A percentile compares a stretch with the other conserved stretches of the same genome.
Conservation (phyloP, 2,329 filamentous ascomycete species). For the Domatiomyces globalis region DNA sequence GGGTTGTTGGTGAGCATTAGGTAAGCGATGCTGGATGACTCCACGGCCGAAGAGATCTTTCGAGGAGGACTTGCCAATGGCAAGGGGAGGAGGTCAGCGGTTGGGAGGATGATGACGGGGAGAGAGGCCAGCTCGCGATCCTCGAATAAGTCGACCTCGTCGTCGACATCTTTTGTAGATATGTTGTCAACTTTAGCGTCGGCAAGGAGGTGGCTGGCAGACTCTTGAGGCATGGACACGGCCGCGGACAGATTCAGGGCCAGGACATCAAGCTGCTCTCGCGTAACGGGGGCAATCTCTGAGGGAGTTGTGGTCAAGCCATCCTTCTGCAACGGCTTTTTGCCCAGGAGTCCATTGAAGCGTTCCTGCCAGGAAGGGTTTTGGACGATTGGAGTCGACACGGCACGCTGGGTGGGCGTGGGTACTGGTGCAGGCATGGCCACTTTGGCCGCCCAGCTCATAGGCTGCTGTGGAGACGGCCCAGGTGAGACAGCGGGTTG, state of each 20-base stretch:
- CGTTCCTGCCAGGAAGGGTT: constrained; percentile 32
- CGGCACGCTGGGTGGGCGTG: constrained; percentile 18
- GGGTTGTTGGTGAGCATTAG: constrained; percentile 9
- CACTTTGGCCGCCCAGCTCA: constrained; percentile 26
- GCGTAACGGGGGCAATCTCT: constrained; percentile 50
- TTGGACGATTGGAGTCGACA: constrained; percentile 31
- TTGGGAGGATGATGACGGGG: constrained; percentile 54
- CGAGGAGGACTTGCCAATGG: neutral
- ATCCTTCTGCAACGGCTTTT: constrained; percentile 34
- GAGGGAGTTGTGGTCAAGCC: neutral
- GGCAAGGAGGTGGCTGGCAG: constrained; percentile 2
- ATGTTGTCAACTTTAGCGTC: constrained; percentile 17
- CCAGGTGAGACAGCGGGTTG: constrained; percentile 9
- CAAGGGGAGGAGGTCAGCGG: constrained; percentile 2
- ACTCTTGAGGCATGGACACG: constrained; percentile 10
- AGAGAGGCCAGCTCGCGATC: constrained; percentile 67
- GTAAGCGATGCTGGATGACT: constrained; percentile 1
- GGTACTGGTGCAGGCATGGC: constrained; percentile 20
- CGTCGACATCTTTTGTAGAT: constrained; percentile 55
- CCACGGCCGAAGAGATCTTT: constrained; percentile 4
- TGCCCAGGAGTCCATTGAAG: constrained; percentile 67
- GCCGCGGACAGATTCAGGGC: constrained; percentile 9
- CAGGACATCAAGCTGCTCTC: constrained; percentile 47
- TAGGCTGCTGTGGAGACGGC: constrained; percentile 17
- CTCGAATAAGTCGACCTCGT: constrained; percentile 68